Conservation (phyloP, 139 green algal genomes). For the Micractinium sp. region DNA sequence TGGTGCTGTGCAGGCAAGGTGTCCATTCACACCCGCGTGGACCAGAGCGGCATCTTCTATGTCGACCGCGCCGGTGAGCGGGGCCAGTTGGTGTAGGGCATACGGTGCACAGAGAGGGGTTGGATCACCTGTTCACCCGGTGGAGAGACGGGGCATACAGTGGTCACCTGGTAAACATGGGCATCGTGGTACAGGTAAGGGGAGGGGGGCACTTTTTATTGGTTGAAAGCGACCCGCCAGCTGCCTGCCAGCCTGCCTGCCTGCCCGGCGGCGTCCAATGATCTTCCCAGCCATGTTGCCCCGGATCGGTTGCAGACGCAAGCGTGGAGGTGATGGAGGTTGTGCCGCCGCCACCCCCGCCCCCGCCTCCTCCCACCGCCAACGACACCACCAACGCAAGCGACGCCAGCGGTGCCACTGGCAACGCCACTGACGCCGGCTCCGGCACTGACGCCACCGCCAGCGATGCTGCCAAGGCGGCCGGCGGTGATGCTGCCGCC, state of each 20-base stretch:
- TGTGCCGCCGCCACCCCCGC: background rate
- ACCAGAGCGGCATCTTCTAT: conserved; percentile 75
- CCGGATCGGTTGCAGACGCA: conserved; percentile 30
- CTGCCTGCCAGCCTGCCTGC: too few relatives aligned
- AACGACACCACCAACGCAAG: background rate
- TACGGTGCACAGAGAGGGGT: too few relatives aligned
- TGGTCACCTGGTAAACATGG: too few relatives aligned
- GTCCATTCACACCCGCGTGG: conserved; percentile 69
- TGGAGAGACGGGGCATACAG: background rate
- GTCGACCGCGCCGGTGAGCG: conserved; percentile 70
- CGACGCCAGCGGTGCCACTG: background rate
- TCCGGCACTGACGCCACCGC: conserved; percentile 2
- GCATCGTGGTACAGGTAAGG: too few relatives aligned
- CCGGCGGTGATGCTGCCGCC: too few relatives aligned
- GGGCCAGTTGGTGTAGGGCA: background rate
- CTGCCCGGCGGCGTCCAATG: background rate
- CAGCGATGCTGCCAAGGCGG: too few relatives aligned
- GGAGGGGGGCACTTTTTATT: too few relatives aligned
- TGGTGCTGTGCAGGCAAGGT: conserved; percentile 17
- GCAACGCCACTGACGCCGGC: conserved; percentile 5
- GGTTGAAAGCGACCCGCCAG: too few relatives aligned
- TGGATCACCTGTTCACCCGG: background rate
- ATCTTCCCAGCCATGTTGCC: background rate
- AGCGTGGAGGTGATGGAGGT: conserved; percentile 51
- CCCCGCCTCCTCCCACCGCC: background rate